These are phyloP conservation scores for Leccinellum luteum DNA, from an alignment of 768 basidiomycete genomes.

Conservation along the genomic window DNA sequence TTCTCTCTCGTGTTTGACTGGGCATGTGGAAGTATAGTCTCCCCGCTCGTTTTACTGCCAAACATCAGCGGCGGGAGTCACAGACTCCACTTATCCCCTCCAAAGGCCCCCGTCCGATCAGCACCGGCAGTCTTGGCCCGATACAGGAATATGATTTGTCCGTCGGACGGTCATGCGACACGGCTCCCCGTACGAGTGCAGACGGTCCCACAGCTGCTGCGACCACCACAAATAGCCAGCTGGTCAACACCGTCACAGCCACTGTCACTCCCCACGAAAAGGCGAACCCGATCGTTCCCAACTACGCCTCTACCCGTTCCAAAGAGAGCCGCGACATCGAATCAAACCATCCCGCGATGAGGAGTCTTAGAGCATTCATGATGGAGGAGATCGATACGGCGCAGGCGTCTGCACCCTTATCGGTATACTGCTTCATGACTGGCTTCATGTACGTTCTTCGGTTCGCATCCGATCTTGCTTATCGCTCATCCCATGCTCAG, in stretches of 20 bases:
- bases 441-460: conserved; percentile 60
- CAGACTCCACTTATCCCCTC: conserved; percentile 13
- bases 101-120: conserved; percentile 3
- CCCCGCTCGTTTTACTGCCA: conserved; percentile 4
- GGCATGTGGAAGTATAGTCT: conserved; percentile 18
- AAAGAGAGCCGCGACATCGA: conserved; percentile 15
- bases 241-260: neutral
- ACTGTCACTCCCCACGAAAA: neutral
- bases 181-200: neutral
- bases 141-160: conserved; percentile 10
- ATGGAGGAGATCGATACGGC: conserved; percentile 25
- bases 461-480: neutral
- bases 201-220: neutral
- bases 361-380: conserved; percentile 10
- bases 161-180: neutral
- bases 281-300: neutral
- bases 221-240: neutral
- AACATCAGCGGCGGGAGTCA: conserved; percentile 6
- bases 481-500: conserved; percentile 32
- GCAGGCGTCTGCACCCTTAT: conserved; percentile 48
- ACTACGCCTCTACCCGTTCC: neutral
- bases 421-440: conserved; percentile 76
- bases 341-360: conserved; percentile 7
- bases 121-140: conserved; percentile 5
- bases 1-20: neutral